Evolutionary conservation across 768 basidiomycete genomes (phyloP).

Genomic region (Pisolithus albus): DNA sequence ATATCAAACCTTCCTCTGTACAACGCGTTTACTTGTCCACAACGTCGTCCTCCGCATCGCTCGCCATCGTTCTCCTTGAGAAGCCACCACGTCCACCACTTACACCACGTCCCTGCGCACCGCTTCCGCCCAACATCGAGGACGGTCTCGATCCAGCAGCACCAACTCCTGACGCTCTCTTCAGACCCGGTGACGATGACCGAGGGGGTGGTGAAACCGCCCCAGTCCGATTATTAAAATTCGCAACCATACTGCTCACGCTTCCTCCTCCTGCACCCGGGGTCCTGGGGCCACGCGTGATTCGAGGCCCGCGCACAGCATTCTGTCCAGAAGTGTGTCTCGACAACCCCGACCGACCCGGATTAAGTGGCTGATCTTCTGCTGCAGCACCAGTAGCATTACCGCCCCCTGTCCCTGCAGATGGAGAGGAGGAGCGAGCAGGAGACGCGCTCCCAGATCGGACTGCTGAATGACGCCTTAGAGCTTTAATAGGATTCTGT

Average conservation of each 20-base stretch:
- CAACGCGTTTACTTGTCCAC: constrained; percentile 28
- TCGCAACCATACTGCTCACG: constrained; percentile 53
- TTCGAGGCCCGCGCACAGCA: constrained; percentile 42
- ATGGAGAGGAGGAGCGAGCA: constrained; percentile 41
- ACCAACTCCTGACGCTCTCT: constrained; percentile 38
- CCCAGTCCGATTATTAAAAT: constrained; percentile 43
- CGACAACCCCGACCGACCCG: constrained; percentile 29
- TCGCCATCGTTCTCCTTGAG: constrained; percentile 74
- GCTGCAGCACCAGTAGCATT: constrained; percentile 21
- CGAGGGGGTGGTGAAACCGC: constrained; percentile 31
- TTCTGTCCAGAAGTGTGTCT: constrained; percentile 41
- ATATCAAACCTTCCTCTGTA: background rate
- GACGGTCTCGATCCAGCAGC: constrained; percentile 3
- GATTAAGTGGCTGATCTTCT: constrained; percentile 30
- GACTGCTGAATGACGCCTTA: constrained; percentile 28
- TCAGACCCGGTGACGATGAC: constrained; percentile 29
- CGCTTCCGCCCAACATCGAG: constrained; percentile 11
- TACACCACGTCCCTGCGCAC: constrained; percentile 31
- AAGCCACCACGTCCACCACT: constrained; percentile 41
- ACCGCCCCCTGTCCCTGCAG: constrained; percentile 7
- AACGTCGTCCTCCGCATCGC: constrained; percentile 75
- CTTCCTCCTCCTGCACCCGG: constrained; percentile 31
- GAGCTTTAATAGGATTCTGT: constrained; percentile 43
- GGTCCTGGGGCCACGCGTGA: constrained; percentile 42
- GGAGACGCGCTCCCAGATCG: constrained; percentile 31